phyloP scores from a whole-genome alignment of 1,284 basidiomycete species.

The Neotropicomus parvogracilis region DNA sequence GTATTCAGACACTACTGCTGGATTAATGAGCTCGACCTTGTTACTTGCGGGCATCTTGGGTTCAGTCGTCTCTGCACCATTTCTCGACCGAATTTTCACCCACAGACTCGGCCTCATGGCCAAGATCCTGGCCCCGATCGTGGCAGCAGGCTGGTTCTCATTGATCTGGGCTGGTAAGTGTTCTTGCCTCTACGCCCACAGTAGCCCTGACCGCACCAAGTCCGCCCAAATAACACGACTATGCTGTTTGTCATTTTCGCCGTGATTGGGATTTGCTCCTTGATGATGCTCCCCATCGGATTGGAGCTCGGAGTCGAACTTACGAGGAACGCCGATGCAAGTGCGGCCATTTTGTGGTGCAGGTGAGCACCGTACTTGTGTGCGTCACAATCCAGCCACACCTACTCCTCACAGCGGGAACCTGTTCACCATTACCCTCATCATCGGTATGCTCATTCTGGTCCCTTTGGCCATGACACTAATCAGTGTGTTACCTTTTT shows the following conservation, averaged over 20 bases:
- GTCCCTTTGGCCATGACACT: background rate
- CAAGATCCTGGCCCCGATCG: conserved; percentile 58
- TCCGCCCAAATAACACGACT: conserved; percentile 46
- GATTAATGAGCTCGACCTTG: conserved; percentile 65
- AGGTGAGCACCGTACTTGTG: too few relatives aligned
- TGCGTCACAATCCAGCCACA: too few relatives aligned
- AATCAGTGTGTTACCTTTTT: background rate
- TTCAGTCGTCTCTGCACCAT: conserved; percentile 61
- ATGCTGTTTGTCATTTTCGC: conserved; percentile 64
- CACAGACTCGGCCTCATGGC: conserved; percentile 58
- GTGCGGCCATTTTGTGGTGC: conserved; percentile 72
- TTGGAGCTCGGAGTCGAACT: conserved; percentile 75
- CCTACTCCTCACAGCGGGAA: conserved; percentile 50
- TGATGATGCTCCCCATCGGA: conserved; percentile 69
- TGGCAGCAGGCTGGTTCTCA: conserved; percentile 61
- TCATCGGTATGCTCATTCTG: conserved; percentile 48
- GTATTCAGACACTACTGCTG: conserved; percentile 60
- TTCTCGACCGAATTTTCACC: conserved; percentile 76
- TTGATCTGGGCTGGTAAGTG: conserved; percentile 74
- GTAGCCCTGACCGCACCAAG: conserved; percentile 34
- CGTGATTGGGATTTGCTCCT: conserved; percentile 58
- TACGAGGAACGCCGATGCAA: conserved; percentile 72
- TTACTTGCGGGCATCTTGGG: conserved; percentile 66
- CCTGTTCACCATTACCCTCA: conserved; percentile 57
- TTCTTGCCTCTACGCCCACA: background rate